Evolutionary conservation across 495 filamentous ascomycete genomes (phyloP), one percentile per base, ranked within the genome.

Genomic region (Aspergillus nidulans): DNA sequence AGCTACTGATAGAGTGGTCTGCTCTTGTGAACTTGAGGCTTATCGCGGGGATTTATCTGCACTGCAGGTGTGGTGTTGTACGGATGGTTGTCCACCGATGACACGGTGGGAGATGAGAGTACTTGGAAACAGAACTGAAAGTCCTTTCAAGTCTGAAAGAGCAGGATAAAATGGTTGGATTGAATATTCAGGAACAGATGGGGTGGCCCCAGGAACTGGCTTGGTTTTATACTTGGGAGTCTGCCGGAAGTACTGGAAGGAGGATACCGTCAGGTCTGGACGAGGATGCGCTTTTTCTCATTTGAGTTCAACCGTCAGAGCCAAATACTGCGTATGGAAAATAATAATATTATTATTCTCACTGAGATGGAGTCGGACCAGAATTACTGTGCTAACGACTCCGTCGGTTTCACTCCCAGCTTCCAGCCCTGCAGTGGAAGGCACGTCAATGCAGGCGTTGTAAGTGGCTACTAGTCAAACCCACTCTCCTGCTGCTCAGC

Each of bases 1-100:
- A 47, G 52, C 52, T 55, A 55, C 52, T 55, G 43, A 45, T 55
- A 19, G 3, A 25, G 9, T 40, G 8, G 32, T 1, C 34, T 16
- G 19, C 42, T 45, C 52, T 25, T 20, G 44, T 0, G 28, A 15
- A 42, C 3, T n/a, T 23, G 9, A 28, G 34, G 43, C 24, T 49
- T 46, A 26, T 28, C 12, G 20, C 47, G 19, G 44, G 25, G 26
- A 47, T 45, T 45, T 30, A 34, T 32, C 28, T 48, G n/a, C 28
- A 30, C n/a, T n/a, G n/a, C n/a, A n/a, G 16, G 25, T 7, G 16
- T 47, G 25, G 26, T 30, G 18, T 34, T 7, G 26, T 34, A 48
- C 45, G 25, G 45, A 48, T 23, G 3, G 41, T 12, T 21, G 12
- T 20, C 23, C 41, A n/a, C 41, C 19, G 45, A 25, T 10, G 45